Base-by-base conservation (phyloP, 2,329 filamentous ascomycete genomes). In the Fusarium devonianum region DNA sequence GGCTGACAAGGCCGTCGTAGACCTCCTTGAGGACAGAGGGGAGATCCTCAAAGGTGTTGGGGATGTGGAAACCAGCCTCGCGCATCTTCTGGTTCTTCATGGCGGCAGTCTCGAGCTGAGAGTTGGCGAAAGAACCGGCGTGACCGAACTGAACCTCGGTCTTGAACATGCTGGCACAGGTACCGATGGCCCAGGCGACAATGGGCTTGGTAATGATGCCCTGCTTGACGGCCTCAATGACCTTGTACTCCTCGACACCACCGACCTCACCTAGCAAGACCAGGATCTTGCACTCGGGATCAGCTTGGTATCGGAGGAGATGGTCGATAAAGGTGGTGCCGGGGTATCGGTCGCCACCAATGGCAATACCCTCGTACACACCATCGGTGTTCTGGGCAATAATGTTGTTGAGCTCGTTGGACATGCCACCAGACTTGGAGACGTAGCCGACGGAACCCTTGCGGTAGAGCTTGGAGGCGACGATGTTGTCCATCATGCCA, bases 401-500 rank as follows among this genome's bases (percentile, higher is more conserved):
- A 76, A 99, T 97, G 86, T 99, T 99, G 89, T 99, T 99, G 71
- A 99, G 81, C 83, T 99, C 94, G 84, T 99, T 99, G 77, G 94
- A 97, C 94, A 99, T 99, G 80, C 94, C 94, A 73, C 94, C 94
- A 51, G 94, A 99, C 85, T 99, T 99, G 84, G 93, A 97, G 77
- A 99, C 94, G 78, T 99, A 99, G 68, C 91, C 94, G 64, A 99
- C 92, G 67, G 94, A 97, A 68, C 94, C 94, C 80, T 94, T 94
- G 78, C 94, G 93, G 87, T 99, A 99, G 56, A 99, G 90, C 87
- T 99, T 99, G 75, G 94, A 97, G 67, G 94, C 92, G 61, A 99
- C 94, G 70, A 99, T 99, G 86, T 99, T 99, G 85, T 99, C 94
- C 94, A 99, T 99, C 94, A 99, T 99, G 78, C 94, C 94, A 85